Conservation (phyloP, 257 asterid genomes). For the Henckelia pumila region DNA sequence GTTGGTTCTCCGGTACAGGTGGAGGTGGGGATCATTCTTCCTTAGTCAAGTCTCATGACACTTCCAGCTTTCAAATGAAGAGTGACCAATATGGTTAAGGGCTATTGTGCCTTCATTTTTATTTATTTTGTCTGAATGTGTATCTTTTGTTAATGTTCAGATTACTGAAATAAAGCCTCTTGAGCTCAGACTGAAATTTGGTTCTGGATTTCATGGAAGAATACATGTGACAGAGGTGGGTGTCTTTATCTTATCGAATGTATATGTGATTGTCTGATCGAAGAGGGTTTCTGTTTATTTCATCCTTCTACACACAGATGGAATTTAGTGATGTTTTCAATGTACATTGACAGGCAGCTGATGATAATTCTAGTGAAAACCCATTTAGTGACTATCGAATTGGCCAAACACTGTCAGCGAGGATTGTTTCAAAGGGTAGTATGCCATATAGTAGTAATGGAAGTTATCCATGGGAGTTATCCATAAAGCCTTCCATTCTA, state of each 20-base stretch:
- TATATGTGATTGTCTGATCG: background rate
- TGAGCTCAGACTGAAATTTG: conserved; percentile 83
- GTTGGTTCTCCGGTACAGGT: conserved; percentile 78
- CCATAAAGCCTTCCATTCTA: conserved; percentile 69
- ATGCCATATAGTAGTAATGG: conserved; percentile 43
- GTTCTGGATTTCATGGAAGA: conserved; percentile 77
- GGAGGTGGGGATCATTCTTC: conserved; percentile 51
- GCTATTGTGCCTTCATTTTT: conserved; percentile 9
- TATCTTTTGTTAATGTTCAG: conserved; percentile 46
- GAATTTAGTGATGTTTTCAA: conserved; percentile 14
- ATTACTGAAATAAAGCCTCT: conserved; percentile 83
- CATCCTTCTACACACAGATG: conserved; percentile 6
- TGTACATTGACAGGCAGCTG: conserved; percentile 52
- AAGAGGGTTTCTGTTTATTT: background rate
- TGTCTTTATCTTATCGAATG: conserved; percentile 16
- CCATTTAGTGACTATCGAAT: conserved; percentile 57
- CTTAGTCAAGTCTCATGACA: conserved; percentile 14
- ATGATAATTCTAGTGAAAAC: conserved; percentile 54
- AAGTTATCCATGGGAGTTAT: conserved; percentile 68
- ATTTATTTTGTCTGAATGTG: conserved; percentile 13
- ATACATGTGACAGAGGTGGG: conserved; percentile 90
- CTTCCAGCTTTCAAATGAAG: conserved; percentile 7
- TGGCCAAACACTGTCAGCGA: conserved; percentile 75
- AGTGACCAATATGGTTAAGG: conserved; percentile 5
- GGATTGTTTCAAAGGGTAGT: conserved; percentile 65